Base-by-base conservation (phyloP, 1,284 basidiomycete genomes). In the Ganoderma sp. region DNA sequence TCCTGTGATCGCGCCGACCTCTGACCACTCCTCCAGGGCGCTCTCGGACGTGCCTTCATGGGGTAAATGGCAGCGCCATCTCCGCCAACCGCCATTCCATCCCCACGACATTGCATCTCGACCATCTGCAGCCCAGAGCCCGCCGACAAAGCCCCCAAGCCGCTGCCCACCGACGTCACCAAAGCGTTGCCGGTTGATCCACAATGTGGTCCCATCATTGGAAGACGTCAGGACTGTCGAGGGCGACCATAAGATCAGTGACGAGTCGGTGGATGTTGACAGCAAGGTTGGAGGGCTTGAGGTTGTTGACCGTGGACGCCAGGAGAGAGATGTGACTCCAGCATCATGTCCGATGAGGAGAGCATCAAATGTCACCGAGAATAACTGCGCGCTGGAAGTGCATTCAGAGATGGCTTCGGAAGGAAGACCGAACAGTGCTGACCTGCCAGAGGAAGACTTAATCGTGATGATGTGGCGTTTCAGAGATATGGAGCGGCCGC, bases 311-410 rank as follows among this genome's bases (percentile, higher is more conserved):
- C 75, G 73, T 1, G 90, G 88, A 22, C 90, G 85, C 95, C 96
- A 98, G 56, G 89, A 84, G 14, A 98, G 80, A 43, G 90, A 92
- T 0, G 95, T 98, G n/a, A 98, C 83, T 41, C 93, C 94, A 3
- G 91, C 90, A 82, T 98, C 96, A 77, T 98, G 97, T 15, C 96
- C 96, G 41, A 98, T 82, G 15, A 98, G 85, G 25, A 98, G 87
- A 1, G 97, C 96, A 76, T 98, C 96, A 67, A 97, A 95, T 0
- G 91, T 93, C 45, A 97, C 85, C 12, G 90, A 88, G 77, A 87
- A 95, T 69, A 89, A 87, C 64, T 84, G 84, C 8, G 81, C 75
- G 39, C 90, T 93, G 45, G 69, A 19, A 14, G 28, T 41, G 25
- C 28, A 56, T 17, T 45, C 32, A 61, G 43, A 22, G 3, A 28